phyloP scores from a whole-genome alignment of 805 yeast species.

The Yamadazyma olivae region DNA sequence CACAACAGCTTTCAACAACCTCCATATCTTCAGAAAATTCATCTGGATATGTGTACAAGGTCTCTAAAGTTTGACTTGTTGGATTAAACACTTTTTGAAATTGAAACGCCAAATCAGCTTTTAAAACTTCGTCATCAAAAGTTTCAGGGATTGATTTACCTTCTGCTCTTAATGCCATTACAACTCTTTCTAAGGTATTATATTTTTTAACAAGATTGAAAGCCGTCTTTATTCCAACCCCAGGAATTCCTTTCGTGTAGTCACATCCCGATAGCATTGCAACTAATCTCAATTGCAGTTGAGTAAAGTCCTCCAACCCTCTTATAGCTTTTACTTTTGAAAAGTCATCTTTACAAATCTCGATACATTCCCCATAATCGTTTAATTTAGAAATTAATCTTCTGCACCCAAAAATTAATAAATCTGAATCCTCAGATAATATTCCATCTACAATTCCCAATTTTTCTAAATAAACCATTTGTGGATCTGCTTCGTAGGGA shows the following conservation, averaged over 20 bases:
- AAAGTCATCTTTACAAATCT: conserved; percentile 59
- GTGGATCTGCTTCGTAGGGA: conserved; percentile 98
- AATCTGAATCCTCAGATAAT: conserved; percentile 91
- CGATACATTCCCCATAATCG: conserved; percentile 70
- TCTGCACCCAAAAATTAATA: conserved; percentile 82
- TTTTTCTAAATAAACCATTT: conserved; percentile 85
- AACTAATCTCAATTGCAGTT: conserved; percentile 62
- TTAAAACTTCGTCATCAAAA: conserved; percentile 56
- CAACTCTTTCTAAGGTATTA: conserved; percentile 50
- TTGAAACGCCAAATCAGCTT: conserved; percentile 77
- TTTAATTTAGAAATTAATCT: conserved; percentile 77
- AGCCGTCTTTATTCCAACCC: conserved; percentile 79
- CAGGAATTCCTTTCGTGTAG: conserved; percentile 82
- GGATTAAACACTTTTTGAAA: conserved; percentile 88
- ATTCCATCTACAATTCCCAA: conserved; percentile 77
- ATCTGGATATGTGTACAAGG: conserved; percentile 56
- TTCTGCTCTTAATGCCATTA: conserved; percentile 56
- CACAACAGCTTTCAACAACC: conserved; percentile 43
- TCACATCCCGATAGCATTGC: conserved; percentile 97
- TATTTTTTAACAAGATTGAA: conserved; percentile 53
- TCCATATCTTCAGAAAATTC: conserved; percentile 41
- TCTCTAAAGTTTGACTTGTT: conserved; percentile 38
- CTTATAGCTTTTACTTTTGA: conserved; percentile 42
- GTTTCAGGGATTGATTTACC: conserved; percentile 58
- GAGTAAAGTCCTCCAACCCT: conserved; percentile 48